Conservation (phyloP, 257 asterid genomes). For the Linaria vulgaris region DNA sequence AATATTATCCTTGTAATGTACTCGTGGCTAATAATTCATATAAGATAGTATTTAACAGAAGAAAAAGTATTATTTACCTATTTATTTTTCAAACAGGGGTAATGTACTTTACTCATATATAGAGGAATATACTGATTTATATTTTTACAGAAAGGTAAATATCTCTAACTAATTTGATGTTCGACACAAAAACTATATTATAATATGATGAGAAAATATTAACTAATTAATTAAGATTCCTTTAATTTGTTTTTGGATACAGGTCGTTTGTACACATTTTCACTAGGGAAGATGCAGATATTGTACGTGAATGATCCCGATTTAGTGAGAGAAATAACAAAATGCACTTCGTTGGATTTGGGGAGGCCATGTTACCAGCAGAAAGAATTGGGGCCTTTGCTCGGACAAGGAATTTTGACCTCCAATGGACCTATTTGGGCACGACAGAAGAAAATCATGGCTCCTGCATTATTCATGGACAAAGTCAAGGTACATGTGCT, state of each 20-base stretch:
- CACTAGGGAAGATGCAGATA: conserved; percentile 41
- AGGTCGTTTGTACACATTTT: conserved; percentile 37
- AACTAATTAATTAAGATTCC: too few relatives aligned
- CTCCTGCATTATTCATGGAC: conserved; percentile 46
- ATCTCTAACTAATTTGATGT: too few relatives aligned
- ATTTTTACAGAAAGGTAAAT: too few relatives aligned
- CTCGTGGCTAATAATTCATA: too few relatives aligned
- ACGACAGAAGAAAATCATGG: conserved; percentile 43
- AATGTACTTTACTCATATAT: too few relatives aligned
- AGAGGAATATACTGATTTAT: too few relatives aligned
- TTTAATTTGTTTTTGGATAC: background rate
- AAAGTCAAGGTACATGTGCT: conserved; percentile 39
- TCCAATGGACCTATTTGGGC: conserved; percentile 47
- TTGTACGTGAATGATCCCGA: conserved; percentile 32
- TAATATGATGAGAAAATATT: too few relatives aligned
- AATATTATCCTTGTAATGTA: too few relatives aligned
- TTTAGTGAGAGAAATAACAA: conserved; percentile 39
- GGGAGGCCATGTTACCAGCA: conserved; percentile 41
- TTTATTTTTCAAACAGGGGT: too few relatives aligned
- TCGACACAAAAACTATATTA: too few relatives aligned
- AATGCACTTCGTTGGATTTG: conserved; percentile 36
- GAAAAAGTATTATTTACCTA: too few relatives aligned
- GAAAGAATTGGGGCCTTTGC: conserved; percentile 37
- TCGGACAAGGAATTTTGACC: conserved; percentile 46
- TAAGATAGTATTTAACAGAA: too few relatives aligned